Conservation (phyloP, 2,329 filamentous ascomycete species). For the Podosphaera xanthii region DNA sequence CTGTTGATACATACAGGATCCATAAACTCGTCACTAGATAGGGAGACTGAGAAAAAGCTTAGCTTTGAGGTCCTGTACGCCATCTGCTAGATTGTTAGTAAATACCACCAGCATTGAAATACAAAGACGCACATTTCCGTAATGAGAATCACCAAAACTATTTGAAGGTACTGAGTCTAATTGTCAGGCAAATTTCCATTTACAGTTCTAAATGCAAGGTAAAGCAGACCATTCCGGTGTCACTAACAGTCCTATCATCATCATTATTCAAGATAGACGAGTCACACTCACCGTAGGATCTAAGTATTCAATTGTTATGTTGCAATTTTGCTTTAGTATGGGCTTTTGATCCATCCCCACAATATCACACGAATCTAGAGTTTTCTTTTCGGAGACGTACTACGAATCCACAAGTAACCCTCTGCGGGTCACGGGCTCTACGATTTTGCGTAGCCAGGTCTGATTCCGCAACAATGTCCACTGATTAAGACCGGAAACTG, state of each 20-base stretch:
- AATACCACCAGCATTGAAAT: not conserved
- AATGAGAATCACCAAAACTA: slow-evolving; percentile 78
- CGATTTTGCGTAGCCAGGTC: slow-evolving; percentile 80
- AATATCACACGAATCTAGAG: slow-evolving; percentile 71
- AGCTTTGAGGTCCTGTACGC: slow-evolving; percentile 70
- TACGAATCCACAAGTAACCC: slow-evolving; percentile 74
- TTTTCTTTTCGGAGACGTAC: slow-evolving; percentile 49
- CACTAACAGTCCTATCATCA: slow-evolving; percentile 14
- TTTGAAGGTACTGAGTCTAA: slow-evolving; percentile 58
- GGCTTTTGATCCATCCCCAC: slow-evolving; percentile 59
- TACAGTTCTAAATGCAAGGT: slow-evolving; percentile 57
- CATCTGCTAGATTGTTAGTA: slow-evolving; percentile 31
- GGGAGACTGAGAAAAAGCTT: slow-evolving; percentile 68
- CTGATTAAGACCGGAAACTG: slow-evolving; percentile 75
- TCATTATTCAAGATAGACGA: slow-evolving; percentile 12
- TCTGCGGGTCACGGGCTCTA: slow-evolving; percentile 72
- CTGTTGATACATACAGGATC: slow-evolving; percentile 68
- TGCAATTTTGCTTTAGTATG: slow-evolving; percentile 52
- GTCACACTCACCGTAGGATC: slow-evolving; percentile 12
- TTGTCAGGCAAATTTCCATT: slow-evolving; percentile 48
- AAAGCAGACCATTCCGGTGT: slow-evolving; percentile 34
- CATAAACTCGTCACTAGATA: slow-evolving; percentile 65
- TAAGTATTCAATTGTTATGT: slow-evolving; percentile 19
- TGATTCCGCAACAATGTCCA: slow-evolving; percentile 74
- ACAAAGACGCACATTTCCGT: slow-evolving; percentile 45